phyloP scores from a whole-genome alignment of 768 basidiomycete genomes.

The Crepidotus variabilis region DNA sequence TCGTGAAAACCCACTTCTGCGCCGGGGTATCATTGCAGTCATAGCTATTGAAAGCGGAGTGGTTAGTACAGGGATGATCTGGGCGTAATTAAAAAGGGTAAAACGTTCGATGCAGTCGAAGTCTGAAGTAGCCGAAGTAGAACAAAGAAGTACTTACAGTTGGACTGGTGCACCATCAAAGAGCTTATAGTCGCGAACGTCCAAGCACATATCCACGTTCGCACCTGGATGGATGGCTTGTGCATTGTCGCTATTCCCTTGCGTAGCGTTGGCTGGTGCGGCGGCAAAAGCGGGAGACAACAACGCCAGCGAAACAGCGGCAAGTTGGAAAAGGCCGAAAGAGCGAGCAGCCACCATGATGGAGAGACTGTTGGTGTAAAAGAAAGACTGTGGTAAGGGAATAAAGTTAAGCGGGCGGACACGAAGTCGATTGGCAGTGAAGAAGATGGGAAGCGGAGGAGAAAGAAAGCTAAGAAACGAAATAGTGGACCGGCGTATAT shows the following conservation, averaged over 20 bases:
- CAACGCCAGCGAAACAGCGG: not conserved
- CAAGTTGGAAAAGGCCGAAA: not conserved
- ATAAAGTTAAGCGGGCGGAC: not conserved
- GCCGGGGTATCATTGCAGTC: constrained; percentile 30
- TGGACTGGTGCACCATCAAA: constrained; percentile 1
- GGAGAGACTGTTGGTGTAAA: not conserved
- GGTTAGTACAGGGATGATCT: not conserved
- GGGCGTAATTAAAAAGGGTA: not conserved
- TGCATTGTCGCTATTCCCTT: not conserved
- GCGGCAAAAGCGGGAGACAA: not conserved
- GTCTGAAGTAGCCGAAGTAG: not conserved
- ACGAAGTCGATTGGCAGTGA: no score
- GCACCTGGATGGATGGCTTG: not conserved
- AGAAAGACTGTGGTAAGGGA: not conserved
- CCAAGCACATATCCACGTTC: constrained; percentile 1
- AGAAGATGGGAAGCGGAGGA: no score
- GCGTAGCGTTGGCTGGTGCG: not conserved
- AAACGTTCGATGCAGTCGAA: not conserved
- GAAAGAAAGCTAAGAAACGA: no score
- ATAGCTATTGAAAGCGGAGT: constrained; percentile 14
- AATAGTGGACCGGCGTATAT: no score
- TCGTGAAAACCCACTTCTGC: constrained; percentile 25
- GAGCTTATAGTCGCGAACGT: not conserved
- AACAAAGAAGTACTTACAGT: not conserved
- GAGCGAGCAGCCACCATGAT: not conserved